Evolutionary conservation across 2,329 filamentous ascomycete genomes (phyloP), one percentile per base, ranked within the genome.

Genomic region (Talaromyces albobiverticillius): DNA sequence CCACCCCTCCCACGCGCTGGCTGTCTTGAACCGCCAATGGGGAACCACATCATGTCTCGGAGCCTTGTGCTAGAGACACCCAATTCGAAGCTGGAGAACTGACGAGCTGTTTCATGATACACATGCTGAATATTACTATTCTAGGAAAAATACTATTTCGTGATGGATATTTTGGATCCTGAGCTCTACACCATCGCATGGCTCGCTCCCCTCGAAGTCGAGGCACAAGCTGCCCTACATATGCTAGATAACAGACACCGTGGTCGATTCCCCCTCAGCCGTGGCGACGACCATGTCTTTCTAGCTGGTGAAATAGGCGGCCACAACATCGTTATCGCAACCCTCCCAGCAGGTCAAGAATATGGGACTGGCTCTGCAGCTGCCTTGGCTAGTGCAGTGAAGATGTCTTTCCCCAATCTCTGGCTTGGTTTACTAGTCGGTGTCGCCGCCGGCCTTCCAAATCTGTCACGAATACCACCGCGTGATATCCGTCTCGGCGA

Each of bases 401-500:
- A 68, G 46, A 66, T 40, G 16, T 65, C 62, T 41, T 72, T 73
- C 22, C 67, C 65, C 0, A 72, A 71, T 46, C 59, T 75, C 11
- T 68, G 67, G 64, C 70, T 71, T 32, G 67, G 68, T 0, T 59
- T 75, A 1, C 59, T 74, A 1, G 68, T 74, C 10, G 71, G 71
- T 20, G 62, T 74, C 7, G 69, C 67, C 4, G 65, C 69, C 0
- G 71, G 71, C 0, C 62, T 74, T 2, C 71, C 68, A 0, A 60
- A 67, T 25, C 56, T 70, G 2, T 48, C 42, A 1, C 31, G 25
- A 29, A 9, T 5, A 5, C 25, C 69, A 0, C 60, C 62, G 2
- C 58, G 59, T 1, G 71, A 74, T 55, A 74, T 74, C 11, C 66
- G 71, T 3, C 62, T 74, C 16, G 71, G 71, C 1, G 68, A 74